Evolutionary conservation across 768 basidiomycete genomes (phyloP), one percentile per base, ranked within the genome.

Genomic region (Ramaria rubella): DNA sequence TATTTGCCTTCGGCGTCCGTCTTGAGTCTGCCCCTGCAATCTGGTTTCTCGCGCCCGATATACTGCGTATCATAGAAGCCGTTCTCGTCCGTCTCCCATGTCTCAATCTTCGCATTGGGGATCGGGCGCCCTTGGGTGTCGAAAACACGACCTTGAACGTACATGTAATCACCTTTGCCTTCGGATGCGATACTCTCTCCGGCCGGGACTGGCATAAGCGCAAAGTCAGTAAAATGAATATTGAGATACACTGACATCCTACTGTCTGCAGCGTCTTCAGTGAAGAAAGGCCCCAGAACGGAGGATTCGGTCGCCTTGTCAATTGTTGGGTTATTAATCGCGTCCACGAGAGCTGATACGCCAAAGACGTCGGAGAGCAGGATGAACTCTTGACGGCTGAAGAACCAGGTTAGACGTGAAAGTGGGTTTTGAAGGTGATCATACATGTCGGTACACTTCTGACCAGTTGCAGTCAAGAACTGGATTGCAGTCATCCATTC

Each of bases 151-250:
- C 91, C 90, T 64, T 89, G 79, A 50, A 93, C 85, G 61, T 78
- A 90, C 79, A 94, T 73, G 66, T 90, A 87, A 9, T 90, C 80
- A 21, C 90, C 91, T 69, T 89, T 91, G 56, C 86, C 90, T 68
- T 92, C 90, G 0, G 89, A 89, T 6, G 91, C 89, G 51, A 93
- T 94, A 9, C 84, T 81, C 1, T 77, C 87, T 4, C 90, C 90
- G 5, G 77, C 68, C 23, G 74, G 68, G 55, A 90, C 88, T 90
- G 59, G 26, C 9, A 52, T 42, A 49, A 17, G n/a, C n/a, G n/a
- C n/a, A 34, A 15, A 7, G 11, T 24, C 14, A 15, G 31, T 9
- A 24, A 24, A 49, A 50, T 34, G 30, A 17, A 11, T 44, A 50
- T 30, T 11, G 30, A 29, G 0, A 27, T 27, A 5, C 23, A 15